Evolutionary conservation across 192 early-diverging fungal species (phyloP), one percentile per base, ranked within the genome.

Genomic region (Umbelopsis isabellina): DNA sequence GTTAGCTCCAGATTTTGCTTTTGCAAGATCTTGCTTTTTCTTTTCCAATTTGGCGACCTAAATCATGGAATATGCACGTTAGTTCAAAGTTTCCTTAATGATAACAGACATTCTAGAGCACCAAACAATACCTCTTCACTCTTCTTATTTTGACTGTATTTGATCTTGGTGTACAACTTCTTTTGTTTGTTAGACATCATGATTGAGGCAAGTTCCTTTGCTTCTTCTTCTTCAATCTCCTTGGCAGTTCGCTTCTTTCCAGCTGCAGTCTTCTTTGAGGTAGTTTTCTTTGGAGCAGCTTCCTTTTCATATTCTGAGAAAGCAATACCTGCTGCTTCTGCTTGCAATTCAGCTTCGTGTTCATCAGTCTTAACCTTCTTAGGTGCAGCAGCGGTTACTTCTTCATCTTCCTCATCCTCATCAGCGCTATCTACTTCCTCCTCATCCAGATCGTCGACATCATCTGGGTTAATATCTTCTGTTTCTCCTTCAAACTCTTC

Each of bases 161-260:
- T 82, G 71, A 95, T 94, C 82, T 90, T 88, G 68, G 80, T 80
- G 75, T 93, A 94, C 55, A 95, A 75, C 67, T 88, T 91, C 73
- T 85, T 84, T 68, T 95, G 90, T 77, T 89, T 92, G 81, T 91
- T 92, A 41, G 81, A 84, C 94, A 95, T 95, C 93, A 95, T 93
- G 66, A 93, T 91, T 74, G 85, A 92, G 50, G 87, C 85, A 75
- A 95, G 74, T 73, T 93, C 93, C 80, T 95, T 92, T 23, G 74
- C 83, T 66, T 86, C 88, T 65, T 80, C 80, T 44, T 82, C 78
- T 75, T 88, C 87, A 50, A 75, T 69, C 16, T 79, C 77, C 48
- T 80, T 80, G 30, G 78, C 81, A 11, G 84, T 76, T 37, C 82
- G 78, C 79, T 88, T 86, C 85, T 90, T 90, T 45, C 27, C 25